Conservation (phyloP, 2,329 filamentous ascomycete species). For the Aspergillus aculeatus region DNA sequence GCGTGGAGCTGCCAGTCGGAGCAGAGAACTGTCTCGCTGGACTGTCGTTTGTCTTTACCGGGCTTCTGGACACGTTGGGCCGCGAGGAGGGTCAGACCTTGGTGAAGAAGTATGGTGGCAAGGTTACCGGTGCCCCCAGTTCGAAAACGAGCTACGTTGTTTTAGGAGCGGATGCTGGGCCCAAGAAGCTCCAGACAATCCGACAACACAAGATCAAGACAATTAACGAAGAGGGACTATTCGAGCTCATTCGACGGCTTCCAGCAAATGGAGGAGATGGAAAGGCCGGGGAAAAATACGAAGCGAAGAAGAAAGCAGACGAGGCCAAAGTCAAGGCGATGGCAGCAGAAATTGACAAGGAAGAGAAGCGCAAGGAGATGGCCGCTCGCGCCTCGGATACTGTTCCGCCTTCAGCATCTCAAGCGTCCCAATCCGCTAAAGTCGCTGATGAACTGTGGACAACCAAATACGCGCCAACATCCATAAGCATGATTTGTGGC, state of each 20-base stretch:
- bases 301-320: slow-evolving; percentile 80
- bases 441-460: slow-evolving; percentile 77
- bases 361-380: slow-evolving; percentile 58
- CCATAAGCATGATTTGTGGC: slow-evolving; percentile 84
- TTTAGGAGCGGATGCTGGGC: slow-evolving; percentile 84
- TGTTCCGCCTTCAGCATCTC: slow-evolving; percentile 47
- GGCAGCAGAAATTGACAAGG: slow-evolving; percentile 79
- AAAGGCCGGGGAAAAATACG: slow-evolving; percentile 80
- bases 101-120: slow-evolving; percentile 92
- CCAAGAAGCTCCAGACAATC: slow-evolving; percentile 89
- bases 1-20: slow-evolving; percentile 74
- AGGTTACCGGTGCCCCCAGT: slow-evolving; percentile 80
- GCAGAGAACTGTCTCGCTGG: slow-evolving; percentile 87
- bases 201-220: slow-evolving; percentile 76
- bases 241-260: slow-evolving; percentile 75
- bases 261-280: slow-evolving; percentile 85
- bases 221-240: slow-evolving; percentile 90
- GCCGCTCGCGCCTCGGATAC: slow-evolving; percentile 22
- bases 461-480: slow-evolving; percentile 87
- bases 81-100: slow-evolving; percentile 82
- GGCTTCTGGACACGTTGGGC: slow-evolving; percentile 74
- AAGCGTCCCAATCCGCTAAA: slow-evolving; percentile 46
- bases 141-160: slow-evolving; percentile 94
- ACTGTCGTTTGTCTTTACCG: slow-evolving; percentile 92
- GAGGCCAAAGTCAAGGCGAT: slow-evolving; percentile 77